These are phyloP conservation scores for Starmerella gropengiesseri DNA, from an alignment of 805 yeast species.

Conservation along the genomic window DNA sequence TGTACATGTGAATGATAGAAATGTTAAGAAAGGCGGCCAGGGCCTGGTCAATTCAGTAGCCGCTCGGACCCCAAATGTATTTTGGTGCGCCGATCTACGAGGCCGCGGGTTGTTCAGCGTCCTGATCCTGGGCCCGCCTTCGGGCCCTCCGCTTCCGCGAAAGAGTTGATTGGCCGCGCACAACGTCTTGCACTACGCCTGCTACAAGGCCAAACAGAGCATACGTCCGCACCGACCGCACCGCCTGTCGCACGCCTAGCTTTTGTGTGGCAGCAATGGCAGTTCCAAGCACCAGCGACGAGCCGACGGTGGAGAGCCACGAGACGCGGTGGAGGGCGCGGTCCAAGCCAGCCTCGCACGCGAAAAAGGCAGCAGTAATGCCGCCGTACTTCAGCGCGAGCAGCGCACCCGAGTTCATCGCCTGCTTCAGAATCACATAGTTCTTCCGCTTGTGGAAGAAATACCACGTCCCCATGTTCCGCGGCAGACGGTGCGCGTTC, in stretches of 20 bases:
- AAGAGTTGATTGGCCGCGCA: constrained; percentile 1
- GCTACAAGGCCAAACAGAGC: constrained; percentile 45
- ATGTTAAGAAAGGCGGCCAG: no score
- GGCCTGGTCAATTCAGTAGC: no score
- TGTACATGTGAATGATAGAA: no score
- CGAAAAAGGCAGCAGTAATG: constrained; percentile 43
- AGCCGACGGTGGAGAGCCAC: constrained; percentile 49
- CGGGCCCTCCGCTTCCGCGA: constrained; percentile 5
- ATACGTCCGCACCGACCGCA: constrained; percentile 38
- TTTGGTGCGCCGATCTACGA: no score
- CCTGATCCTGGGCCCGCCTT: neutral
- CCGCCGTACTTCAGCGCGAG: constrained; percentile 36
- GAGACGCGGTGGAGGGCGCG: constrained; percentile 43
- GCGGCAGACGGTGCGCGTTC: constrained; percentile 73
- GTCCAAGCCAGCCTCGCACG: constrained; percentile 55
- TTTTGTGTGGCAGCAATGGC: constrained; percentile 39
- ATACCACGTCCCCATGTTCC: constrained; percentile 74
- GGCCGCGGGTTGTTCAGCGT: neutral
- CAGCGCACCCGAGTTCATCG: constrained; percentile 40
- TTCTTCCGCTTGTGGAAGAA: constrained; percentile 76
- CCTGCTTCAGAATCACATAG: constrained; percentile 54
- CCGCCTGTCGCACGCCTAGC: constrained; percentile 25
- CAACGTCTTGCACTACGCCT: constrained; percentile 58
- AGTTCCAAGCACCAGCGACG: constrained; percentile 44
- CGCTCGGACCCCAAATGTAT: no score